These are phyloP conservation scores for Mycothermus thermophilus DNA, from an alignment of 495 filamentous ascomycete genomes.

Conservation along the genomic window DNA sequence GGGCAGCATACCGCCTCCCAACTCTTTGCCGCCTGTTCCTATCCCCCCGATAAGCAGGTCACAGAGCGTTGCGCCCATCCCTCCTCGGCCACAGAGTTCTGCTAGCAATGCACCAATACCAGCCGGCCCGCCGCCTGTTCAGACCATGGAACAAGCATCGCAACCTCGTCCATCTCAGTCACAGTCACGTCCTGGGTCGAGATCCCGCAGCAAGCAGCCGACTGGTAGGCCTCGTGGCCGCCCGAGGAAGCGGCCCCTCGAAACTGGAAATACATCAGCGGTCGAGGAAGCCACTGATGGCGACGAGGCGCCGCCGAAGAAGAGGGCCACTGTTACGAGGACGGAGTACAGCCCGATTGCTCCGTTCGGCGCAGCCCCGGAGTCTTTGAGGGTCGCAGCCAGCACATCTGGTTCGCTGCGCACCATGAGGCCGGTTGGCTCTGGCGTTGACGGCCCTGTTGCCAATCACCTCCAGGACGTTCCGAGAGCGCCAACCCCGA, in stretches of 20 bases:
- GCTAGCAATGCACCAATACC: constrained; percentile 10
- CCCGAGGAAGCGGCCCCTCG: constrained; percentile 31
- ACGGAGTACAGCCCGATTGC: constrained; percentile 53
- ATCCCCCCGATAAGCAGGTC: constrained; percentile 2
- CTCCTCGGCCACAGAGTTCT: constrained; percentile 3
- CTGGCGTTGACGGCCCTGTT: constrained; percentile 34
- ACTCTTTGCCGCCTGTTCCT: constrained; percentile 3
- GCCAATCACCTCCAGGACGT: constrained; percentile 54
- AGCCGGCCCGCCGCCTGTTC: constrained; percentile 6
- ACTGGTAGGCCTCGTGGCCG: constrained; percentile 34
- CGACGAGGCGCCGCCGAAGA: constrained; percentile 47
- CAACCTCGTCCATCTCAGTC: constrained; percentile 15
- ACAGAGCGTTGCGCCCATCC: constrained; percentile 1
- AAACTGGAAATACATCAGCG: constrained; percentile 44
- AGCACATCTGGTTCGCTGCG: constrained; percentile 79
- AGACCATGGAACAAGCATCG: constrained; percentile 2
- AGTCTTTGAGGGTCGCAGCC: constrained; percentile 75
- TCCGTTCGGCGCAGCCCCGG: constrained; percentile 54
- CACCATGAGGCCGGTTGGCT: constrained; percentile 61
- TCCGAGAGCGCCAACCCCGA: constrained; percentile 69
- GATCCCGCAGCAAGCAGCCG: constrained; percentile 24
- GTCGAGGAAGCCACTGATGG: constrained; percentile 61
- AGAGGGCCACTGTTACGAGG: constrained; percentile 59
- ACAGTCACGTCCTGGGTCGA: constrained; percentile 28
- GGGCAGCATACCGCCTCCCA: constrained; percentile 13